Conservation (phyloP, 306 rosid species). For the Coriaria nepalensis region DNA sequence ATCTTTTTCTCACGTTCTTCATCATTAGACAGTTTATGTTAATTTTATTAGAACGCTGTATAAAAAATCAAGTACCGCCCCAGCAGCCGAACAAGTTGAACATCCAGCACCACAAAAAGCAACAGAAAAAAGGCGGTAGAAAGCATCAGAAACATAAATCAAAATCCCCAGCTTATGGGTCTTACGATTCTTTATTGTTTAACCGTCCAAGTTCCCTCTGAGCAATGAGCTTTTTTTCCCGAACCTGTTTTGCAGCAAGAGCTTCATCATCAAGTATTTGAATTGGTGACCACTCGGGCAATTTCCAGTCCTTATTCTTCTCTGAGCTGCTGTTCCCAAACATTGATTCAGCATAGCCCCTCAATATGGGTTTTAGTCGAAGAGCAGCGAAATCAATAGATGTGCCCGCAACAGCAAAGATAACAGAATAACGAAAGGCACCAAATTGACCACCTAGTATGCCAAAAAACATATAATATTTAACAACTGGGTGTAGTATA, state of each 20-base stretch:
- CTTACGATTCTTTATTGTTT: conserved; percentile 51
- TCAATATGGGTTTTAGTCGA: conserved; percentile 27
- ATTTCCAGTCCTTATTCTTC: conserved; percentile 34
- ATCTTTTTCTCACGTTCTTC: no score
- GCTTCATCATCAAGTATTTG: conserved; percentile 72
- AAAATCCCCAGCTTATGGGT: no score
- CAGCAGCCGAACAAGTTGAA: no score
- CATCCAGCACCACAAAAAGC: no score
- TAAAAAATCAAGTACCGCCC: no score
- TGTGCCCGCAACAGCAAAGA: conserved; percentile 66
- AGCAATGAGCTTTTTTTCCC: conserved; percentile 44
- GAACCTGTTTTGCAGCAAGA: conserved; percentile 59
- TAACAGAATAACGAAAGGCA: conserved; percentile 50
- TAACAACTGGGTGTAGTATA: neutral
- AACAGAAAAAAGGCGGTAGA: no score
- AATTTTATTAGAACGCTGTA: no score
- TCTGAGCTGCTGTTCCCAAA: conserved; percentile 15
- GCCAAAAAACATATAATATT: conserved; percentile 4
- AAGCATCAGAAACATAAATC: no score
- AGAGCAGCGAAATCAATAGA: conserved; percentile 39
- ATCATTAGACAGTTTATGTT: no score
- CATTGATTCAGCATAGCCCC: conserved; percentile 32
- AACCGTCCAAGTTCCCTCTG: conserved; percentile 47
- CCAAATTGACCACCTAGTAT: conserved; percentile 67
- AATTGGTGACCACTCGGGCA: conserved; percentile 92